Conservation (phyloP, 2,329 filamentous ascomycete species). For the Epichloe gansuensis region DNA sequence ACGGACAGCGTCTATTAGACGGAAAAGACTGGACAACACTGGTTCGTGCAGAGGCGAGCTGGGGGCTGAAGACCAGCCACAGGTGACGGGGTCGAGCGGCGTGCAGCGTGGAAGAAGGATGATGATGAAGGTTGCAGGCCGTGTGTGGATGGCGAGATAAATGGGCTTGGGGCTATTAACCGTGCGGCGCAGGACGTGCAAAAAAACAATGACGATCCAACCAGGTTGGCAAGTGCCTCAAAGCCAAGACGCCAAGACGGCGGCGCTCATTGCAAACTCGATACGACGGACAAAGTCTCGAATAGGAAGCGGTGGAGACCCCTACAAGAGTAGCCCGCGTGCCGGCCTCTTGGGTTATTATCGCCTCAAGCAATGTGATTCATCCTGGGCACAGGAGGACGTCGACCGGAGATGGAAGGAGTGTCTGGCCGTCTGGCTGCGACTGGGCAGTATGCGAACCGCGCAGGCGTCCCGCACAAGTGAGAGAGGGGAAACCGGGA, state of each 20-base stretch:
- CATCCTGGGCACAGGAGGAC: neutral
- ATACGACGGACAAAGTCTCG: neutral
- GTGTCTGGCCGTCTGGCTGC: neutral
- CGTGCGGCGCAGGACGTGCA: neutral
- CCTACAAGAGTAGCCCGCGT: too few species aligned
- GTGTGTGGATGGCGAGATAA: neutral
- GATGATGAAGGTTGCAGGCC: neutral
- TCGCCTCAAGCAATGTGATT: neutral
- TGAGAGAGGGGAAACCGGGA: neutral
- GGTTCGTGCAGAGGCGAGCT: slow-evolving; percentile 2
- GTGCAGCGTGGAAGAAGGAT: neutral
- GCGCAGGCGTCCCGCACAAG: neutral
- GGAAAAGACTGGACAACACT: slow-evolving; percentile 7
- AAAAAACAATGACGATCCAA: neutral
- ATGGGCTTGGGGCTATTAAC: slow-evolving; percentile 1
- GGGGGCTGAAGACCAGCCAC: neutral
- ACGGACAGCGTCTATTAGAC: neutral
- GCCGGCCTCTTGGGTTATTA: too few species aligned
- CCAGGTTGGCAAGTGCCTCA: neutral
- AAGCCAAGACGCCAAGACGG: neutral
- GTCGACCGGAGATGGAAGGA: neutral
- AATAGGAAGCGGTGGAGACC: slow-evolving; percentile 1
- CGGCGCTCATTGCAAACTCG: neutral
- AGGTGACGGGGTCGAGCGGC: slow-evolving; percentile 1
- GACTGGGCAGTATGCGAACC: neutral